Evolutionary conservation across 2,329 filamentous ascomycete genomes (phyloP).

Genomic region (Penicillium sp.): DNA sequence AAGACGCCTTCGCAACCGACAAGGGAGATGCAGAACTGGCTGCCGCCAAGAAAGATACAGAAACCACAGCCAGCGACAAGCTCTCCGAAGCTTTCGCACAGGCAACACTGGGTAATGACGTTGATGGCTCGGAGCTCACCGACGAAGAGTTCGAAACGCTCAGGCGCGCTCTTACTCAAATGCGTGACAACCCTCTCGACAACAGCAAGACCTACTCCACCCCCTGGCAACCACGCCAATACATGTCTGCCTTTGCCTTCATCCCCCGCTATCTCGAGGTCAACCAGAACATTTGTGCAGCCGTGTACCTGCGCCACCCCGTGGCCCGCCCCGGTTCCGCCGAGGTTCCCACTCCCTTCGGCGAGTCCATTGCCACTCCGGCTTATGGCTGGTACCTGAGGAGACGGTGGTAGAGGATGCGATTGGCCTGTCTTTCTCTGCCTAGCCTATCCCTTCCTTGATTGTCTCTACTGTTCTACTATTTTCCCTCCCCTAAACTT

Average conservation of each 20-base stretch:
- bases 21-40: conserved; percentile 12
- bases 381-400: conserved; percentile 94
- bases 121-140: conserved; percentile 49
- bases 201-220: conserved; percentile 78
- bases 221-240: conserved; percentile 83
- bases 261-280: conserved; percentile 95
- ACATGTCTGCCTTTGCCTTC: conserved; percentile 89
- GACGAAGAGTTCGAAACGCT: conserved; percentile 48
- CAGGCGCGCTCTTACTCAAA: conserved; percentile 58
- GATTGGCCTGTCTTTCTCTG: conserved; percentile 8
- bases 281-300: conserved; percentile 93
- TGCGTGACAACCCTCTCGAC: conserved; percentile 75
- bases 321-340: conserved; percentile 77
- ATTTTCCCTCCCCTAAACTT: conserved; percentile 3
- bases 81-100: conserved; percentile 37
- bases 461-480: conserved; percentile 21
- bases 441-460: conserved; percentile 12
- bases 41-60: conserved; percentile 14
- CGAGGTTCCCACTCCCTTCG: conserved; percentile 83
- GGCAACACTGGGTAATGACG: conserved; percentile 30
- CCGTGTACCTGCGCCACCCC: conserved; percentile 91
- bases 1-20: conserved; percentile 10
- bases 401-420: conserved; percentile 58
- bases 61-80: conserved; percentile 23
- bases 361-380: conserved; percentile 66